Evolutionary conservation across 208 protist species (phyloP), one percentile per base, ranked within the genome.

Genomic region (Acanthamoeba sp.): DNA sequence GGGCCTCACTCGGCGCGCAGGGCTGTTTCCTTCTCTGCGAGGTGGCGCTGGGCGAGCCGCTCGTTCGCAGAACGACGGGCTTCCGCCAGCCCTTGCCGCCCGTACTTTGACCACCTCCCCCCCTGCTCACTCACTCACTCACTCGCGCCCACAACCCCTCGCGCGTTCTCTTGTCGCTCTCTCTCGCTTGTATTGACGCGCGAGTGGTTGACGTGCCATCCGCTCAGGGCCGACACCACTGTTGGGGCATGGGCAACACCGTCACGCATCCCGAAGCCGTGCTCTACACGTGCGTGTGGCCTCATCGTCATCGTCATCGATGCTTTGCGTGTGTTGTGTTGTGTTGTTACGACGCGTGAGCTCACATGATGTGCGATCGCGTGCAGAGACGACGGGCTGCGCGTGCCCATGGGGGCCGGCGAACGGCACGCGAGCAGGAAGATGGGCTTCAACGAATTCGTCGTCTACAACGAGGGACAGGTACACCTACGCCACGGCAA

Each of bases 391-490:
- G 50, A 12, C 12, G 48, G 38, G 73, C 73, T 88, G 80, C 32
- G 45, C 9, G 9, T 62, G 0, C 80, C 42, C 5, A 59, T n/a
- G 80, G 80, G 50, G 14, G 3, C 32, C n/a, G 27, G 0, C 38
- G 18, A 50, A 7, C 0, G n/a, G n/a, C n/a, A 36, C 45, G 0
- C 27, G 45, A 80, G 22, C 7, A 18, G 32, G 16, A 14, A 27
- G 6, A 55, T 88, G 80, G 27, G n/a, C 42, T 6, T 62, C 48
- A 88, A 88, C 45, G 80, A 88, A 20, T 88, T 88, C 50, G 40
- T 88, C n/a, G 80, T 88, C 38, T 88, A 62, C 32, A 88, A 88
- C 32, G 80, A 88, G 40, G 80, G 80, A n/a, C 80, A 88, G 32
- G 66, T 78, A 36, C 52, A 4, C 52, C 45, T 1, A 20, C 18